Base-by-base conservation (phyloP, 176 grass and related monocot genomes). In the Urochloa ruziziensis region DNA sequence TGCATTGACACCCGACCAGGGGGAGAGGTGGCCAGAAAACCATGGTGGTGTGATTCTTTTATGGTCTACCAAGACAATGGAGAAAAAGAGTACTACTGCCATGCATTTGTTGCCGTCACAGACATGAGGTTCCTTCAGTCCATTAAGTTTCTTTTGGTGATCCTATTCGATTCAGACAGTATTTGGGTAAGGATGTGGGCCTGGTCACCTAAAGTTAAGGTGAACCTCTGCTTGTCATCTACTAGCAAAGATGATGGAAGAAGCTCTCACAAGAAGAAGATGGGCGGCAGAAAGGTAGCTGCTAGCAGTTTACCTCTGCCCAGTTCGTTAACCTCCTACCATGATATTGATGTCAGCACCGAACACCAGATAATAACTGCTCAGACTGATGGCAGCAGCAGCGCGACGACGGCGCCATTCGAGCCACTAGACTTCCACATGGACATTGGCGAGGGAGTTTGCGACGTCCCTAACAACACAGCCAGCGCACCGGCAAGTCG, bases 71-170 rank as follows among this genome's bases (percentile, higher is more conserved):
- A 24, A 1, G 62, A 1, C 0, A 4, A 27, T 36, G 10, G 15
- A 58, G n/a, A 77, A 10, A 35, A 75, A 9, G 52, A 36, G 6
- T 24, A 16, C 4, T 25, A 1, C 4, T 28, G 2, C 12, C 19
- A 17, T 40, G 73, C 28, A 27, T 39, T 7, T 40, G 6, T 75
- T 40, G 4, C 5, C 2, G 2, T 37, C 4, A 0, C 32, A 7
- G 52, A 75, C 12, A 58, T 58, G 52, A 75, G 73, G 52, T 39
- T 75, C 33, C 30, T 75, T 17, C 73, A 58, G 21, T 57, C 66
- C n/a, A n/a, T n/a, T n/a, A n/a, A n/a, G 4, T 40, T 40, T 40
- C 5, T 40, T 9, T 39, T 1, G 37, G 37, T 39, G 37, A n/a
- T n/a, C n/a, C n/a, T n/a, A n/a, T n/a, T n/a, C n/a, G n/a, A n/a